Percentiles rank a stretch among this genome's conserved stretches.
Evolutionary conservation across 2,329 filamentous ascomycete species (phyloP).

Genomic region (Alternaria solani): DNA sequence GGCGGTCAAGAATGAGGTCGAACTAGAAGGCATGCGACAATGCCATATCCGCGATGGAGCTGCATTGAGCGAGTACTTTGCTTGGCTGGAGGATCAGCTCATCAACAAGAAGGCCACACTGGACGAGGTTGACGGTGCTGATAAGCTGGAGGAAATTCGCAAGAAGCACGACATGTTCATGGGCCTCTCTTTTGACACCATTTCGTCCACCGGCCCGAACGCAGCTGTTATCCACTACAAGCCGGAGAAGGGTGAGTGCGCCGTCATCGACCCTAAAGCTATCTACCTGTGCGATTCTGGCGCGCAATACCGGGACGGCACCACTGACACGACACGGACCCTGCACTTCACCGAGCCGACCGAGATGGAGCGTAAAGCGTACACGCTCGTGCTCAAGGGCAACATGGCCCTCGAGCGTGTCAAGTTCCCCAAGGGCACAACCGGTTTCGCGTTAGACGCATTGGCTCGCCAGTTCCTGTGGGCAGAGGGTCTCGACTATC

Average conservation of each 20-base stretch:
- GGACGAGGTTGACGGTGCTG: slow-evolving; percentile 90
- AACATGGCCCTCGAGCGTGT: slow-evolving; percentile 87
- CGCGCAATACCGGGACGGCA: slow-evolving; percentile 94
- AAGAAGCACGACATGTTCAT: slow-evolving; percentile 77
- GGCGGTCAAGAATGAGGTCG: slow-evolving; percentile 89
- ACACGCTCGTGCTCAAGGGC: slow-evolving; percentile 94
- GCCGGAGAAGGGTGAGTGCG: slow-evolving; percentile 82
- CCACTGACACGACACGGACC: slow-evolving; percentile 93
- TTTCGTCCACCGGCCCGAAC: slow-evolving; percentile 91
- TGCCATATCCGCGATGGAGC: slow-evolving; percentile 95
- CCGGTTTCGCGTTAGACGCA: slow-evolving; percentile 87
- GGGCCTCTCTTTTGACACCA: slow-evolving; percentile 93
- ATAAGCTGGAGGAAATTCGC: slow-evolving; percentile 83
- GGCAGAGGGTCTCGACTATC: slow-evolving; percentile 92
- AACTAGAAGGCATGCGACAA: slow-evolving; percentile 89
- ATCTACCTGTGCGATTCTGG: slow-evolving; percentile 97
- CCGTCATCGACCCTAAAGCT: slow-evolving; percentile 80
- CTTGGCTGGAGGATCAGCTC: slow-evolving; percentile 93
- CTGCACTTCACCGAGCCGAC: slow-evolving; percentile 89
- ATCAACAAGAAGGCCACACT: slow-evolving; percentile 74
- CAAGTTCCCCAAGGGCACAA: slow-evolving; percentile 93
- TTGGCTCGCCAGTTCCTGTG: slow-evolving; percentile 91
- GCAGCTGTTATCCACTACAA: slow-evolving; percentile 95
- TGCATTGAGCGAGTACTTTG: slow-evolving; percentile 89
- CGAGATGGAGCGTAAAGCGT: slow-evolving; percentile 83